These are phyloP conservation scores for Myriosclerotinia duriaeana DNA, from an alignment of 2,329 filamentous ascomycete species.

Conservation along the genomic window DNA sequence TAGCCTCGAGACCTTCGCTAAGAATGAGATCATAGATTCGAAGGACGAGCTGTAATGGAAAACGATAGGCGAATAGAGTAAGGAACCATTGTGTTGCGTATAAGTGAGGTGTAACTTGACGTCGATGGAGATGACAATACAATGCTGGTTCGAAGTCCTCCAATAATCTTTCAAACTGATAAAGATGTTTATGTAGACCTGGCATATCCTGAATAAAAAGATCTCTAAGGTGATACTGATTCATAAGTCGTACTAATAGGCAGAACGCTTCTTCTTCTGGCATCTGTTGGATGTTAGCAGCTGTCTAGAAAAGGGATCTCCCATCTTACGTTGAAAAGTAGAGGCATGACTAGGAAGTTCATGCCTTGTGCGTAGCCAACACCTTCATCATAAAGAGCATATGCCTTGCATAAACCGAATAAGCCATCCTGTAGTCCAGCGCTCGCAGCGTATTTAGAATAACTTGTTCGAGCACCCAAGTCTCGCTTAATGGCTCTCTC, in stretches of 20 bases:
- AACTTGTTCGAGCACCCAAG: conserved; percentile 88
- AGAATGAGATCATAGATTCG: conserved; percentile 95
- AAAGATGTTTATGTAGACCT: conserved; percentile 86
- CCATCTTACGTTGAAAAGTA: conserved; percentile 80
- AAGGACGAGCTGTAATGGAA: conserved; percentile 91
- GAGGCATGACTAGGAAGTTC: conserved; percentile 96
- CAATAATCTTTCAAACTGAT: conserved; percentile 90
- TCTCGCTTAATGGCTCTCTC: conserved; percentile 92
- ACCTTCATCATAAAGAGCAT: conserved; percentile 89
- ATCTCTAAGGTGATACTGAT: conserved; percentile 89
- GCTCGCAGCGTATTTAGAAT: conserved; percentile 90
- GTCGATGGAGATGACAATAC: conserved; percentile 88
- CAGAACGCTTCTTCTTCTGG: conserved; percentile 96
- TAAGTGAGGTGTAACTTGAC: conserved; percentile 83
- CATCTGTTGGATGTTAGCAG: conserved; percentile 59
- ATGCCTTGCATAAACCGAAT: conserved; percentile 95
- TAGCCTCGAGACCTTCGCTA: conserved; percentile 87
- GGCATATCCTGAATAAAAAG: conserved; percentile 97
- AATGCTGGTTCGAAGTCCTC: conserved; percentile 93
- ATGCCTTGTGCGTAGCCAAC: conserved; percentile 98
- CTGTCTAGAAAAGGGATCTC: background rate
- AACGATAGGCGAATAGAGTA: conserved; percentile 96
- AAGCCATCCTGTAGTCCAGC: conserved; percentile 90
- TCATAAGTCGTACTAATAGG: conserved; percentile 90
- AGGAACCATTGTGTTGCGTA: conserved; percentile 99